Conservation (phyloP, 441 rosid species). For the Monsonia emarginata region DNA sequence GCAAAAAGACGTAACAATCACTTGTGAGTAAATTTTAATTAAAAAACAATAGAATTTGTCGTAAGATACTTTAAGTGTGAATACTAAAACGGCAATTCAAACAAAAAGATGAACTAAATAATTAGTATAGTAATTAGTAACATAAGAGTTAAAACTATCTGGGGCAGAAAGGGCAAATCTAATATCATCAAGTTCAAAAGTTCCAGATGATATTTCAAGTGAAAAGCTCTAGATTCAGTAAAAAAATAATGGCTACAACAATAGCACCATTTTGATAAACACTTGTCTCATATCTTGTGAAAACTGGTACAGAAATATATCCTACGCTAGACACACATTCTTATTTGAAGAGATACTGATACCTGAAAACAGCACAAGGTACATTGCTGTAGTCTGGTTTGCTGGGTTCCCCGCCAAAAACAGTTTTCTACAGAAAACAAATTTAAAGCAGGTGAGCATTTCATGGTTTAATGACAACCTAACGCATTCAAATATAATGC, state of each 20-base stretch:
- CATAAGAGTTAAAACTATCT: too few relatives aligned
- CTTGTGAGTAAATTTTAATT: background rate
- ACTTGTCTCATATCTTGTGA: background rate
- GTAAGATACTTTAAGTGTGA: too few relatives aligned
- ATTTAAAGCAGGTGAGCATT: background rate
- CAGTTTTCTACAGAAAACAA: slow-evolving; percentile 63
- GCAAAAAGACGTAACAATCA: slow-evolving; percentile 9
- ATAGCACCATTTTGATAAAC: background rate
- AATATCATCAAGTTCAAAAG: too few relatives aligned
- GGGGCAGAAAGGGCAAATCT: too few relatives aligned
- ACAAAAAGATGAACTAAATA: too few relatives aligned
- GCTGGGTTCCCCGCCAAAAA: slow-evolving; percentile 70
- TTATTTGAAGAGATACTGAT: slow-evolving; percentile 17
- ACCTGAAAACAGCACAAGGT: slow-evolving; percentile 91
- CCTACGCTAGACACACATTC: too few relatives aligned
- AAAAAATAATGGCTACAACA: background rate
- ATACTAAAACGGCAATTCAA: too few relatives aligned
- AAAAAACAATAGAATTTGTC: background rate
- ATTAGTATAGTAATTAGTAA: too few relatives aligned
- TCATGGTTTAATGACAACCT: background rate
- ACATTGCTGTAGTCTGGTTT: slow-evolving; percentile 65
- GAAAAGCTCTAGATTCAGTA: too few relatives aligned
- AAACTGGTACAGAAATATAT: too few relatives aligned
- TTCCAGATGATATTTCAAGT: too few relatives aligned
- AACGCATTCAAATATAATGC: slow-evolving; percentile 4